Base-by-base conservation (phyloP, 1,284 basidiomycete species). In the Boletus sp. region DNA sequence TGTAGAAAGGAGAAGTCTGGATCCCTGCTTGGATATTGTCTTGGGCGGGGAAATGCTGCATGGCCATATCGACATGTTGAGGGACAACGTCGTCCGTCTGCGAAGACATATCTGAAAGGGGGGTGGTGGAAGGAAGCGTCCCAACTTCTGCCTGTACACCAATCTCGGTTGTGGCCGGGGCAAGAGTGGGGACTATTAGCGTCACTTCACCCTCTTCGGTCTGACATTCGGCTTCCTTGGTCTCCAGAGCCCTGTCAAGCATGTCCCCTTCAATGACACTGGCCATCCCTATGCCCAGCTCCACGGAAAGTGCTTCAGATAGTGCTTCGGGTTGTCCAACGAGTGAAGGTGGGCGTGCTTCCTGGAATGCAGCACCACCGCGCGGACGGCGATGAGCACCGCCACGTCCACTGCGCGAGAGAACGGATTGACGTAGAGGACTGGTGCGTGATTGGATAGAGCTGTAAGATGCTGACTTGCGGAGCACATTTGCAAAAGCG, bases 401-500 rank as follows among this genome's bases (percentile, higher is more conserved):
- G 44, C 78, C 75, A 35, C 77, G 73, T 5, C 71, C 65, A 14
- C 75, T 69, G 37, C 75, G 70, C 25, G 74, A 68, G 45, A 82
- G 68, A 23, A 79, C 64, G 39, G 79, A 72, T 42, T 76, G 74
- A 36, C 80, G 76, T 20, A 84, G 68, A 41, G 83, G 81, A 55
- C 81, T 80, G 35, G 71, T 68, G 52, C 71, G 64, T 39, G 74
- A 70, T n/a, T 70, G 62, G 19, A 74, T 36, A 1, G 82, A 77
- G 20, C 74, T 73, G 43, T 76, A 72, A 8, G 83, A 82, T 0
- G 77, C 72, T 2, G 78, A 73, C 25, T 79, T 78, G 49, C 76
- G 77, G 33, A 89, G 76, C 13, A 90, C 72, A 52, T 89, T 88
- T 46, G 88, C 87, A 60, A 89, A 91, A 0, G 71, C 75, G 9